Percentiles rank a stretch among this genome's conserved stretches.
Conservation (phyloP, 768 basidiomycete species). For the Lentinula edodes region DNA sequence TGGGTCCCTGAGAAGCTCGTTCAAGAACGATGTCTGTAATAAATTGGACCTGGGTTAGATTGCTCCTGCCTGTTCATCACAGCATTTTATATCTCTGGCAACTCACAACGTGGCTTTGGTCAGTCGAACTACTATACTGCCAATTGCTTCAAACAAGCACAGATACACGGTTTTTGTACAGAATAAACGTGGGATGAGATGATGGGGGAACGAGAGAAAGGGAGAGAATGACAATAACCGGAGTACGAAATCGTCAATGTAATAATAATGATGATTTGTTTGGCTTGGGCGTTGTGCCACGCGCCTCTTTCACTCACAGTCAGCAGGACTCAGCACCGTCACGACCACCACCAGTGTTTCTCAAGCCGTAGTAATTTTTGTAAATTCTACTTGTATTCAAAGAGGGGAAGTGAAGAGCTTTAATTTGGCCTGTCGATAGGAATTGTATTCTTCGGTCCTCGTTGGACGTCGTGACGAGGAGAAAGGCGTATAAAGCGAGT, state of each 20-base stretch:
- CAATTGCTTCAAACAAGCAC: too few relatives aligned
- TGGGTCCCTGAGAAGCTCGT: too few relatives aligned
- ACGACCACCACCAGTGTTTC: not conserved
- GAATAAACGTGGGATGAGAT: not conserved
- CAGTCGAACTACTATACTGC: too few relatives aligned
- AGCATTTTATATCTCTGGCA: not conserved
- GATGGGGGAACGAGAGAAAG: constrained; percentile 3
- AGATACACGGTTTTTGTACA: too few relatives aligned
- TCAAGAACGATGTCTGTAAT: too few relatives aligned
- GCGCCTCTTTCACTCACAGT: not conserved
- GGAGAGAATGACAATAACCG: not conserved
- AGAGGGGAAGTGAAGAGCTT: not conserved
- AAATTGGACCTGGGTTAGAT: not conserved
- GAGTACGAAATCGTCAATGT: not conserved
- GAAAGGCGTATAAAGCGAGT: not conserved
- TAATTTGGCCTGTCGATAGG: not conserved
- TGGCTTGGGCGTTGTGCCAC: not conserved
- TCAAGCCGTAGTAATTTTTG: not conserved
- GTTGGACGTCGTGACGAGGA: not conserved
- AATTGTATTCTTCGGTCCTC: not conserved
- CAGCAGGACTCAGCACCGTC: not conserved
- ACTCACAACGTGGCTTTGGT: too few relatives aligned
- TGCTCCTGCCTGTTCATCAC: not conserved
- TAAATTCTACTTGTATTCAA: not conserved
- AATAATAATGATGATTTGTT: not conserved